Conservation (phyloP, 495 filamentous ascomycete genomes). For the Xylaria cubensis region DNA sequence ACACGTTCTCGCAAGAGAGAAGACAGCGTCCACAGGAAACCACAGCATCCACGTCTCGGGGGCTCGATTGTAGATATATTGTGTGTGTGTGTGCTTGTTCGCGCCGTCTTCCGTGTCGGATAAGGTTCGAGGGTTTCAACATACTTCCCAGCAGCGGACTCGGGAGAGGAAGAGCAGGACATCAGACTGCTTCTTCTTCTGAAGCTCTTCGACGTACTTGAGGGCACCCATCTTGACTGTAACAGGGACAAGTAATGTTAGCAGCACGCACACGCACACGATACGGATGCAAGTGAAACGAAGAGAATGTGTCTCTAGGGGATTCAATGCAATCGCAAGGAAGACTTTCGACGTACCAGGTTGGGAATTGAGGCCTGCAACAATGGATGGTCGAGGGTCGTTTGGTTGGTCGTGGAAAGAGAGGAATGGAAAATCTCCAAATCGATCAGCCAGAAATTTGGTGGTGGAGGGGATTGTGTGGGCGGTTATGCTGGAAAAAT, state of each 20-base stretch:
- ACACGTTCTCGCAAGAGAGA: conserved; percentile 42
- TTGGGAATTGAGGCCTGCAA: conserved; percentile 43
- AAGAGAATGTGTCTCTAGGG: neutral
- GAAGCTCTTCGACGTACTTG: conserved; percentile 99
- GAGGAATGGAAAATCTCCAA: conserved; percentile 37
- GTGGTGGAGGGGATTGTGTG: conserved; percentile 37
- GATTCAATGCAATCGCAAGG: neutral
- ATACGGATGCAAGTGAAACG: neutral
- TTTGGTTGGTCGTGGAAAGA: conserved; percentile 34
- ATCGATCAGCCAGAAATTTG: conserved; percentile 37
- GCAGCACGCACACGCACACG: conserved; percentile 27
- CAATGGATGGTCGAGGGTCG: conserved; percentile 44
- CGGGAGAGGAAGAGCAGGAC: conserved; percentile 98
- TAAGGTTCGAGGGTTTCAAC: conserved; percentile 59
- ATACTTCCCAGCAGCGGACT: conserved; percentile 99
- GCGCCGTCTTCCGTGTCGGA: conserved; percentile 36
- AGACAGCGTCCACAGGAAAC: conserved; percentile 44
- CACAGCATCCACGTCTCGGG: conserved; percentile 34
- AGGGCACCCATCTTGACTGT: conserved; percentile 83
- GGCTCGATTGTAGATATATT: conserved; percentile 34
- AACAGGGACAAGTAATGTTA: conserved; percentile 27
- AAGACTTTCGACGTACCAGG: conserved; percentile 37
- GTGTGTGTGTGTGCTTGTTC: conserved; percentile 39
- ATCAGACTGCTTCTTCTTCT: conserved; percentile 99
- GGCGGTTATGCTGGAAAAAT: conserved; percentile 31